Percentiles rank a stretch among this genome's conserved stretches.
Evolutionary conservation across 257 asterid genomes (phyloP).

Genomic region (Penstemon barbatus): DNA sequence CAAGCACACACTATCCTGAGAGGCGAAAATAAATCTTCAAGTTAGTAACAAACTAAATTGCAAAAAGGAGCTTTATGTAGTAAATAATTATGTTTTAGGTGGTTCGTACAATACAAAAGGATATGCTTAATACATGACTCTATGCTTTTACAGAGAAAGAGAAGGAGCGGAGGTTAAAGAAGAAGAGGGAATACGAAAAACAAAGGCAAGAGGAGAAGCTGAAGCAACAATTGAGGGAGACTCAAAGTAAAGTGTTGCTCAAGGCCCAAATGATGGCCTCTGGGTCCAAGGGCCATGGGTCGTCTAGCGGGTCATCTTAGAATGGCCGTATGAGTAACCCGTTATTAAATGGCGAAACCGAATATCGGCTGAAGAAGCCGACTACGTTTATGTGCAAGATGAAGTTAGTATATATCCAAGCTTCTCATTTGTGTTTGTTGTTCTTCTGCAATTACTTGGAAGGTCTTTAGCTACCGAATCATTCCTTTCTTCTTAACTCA

Average conservation of each 20-base stretch:
- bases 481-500: too few relatives aligned
- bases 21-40: background rate
- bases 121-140: conserved; percentile 38
- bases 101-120: conserved; percentile 14
- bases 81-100: conserved; percentile 8
- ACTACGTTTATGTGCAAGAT: conserved; percentile 59
- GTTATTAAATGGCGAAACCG: too few relatives aligned
- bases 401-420: conserved; percentile 62
- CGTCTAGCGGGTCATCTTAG: conserved; percentile 77
- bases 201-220: conserved; percentile 81
- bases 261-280: conserved; percentile 80
- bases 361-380: too few relatives aligned
- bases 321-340: conserved; percentile 77
- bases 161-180: conserved; percentile 87
- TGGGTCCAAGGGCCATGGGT: conserved; percentile 77
- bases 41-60: too few relatives aligned
- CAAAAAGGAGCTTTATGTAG: conserved; percentile 6
- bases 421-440: conserved; percentile 23
- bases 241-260: conserved; percentile 79
- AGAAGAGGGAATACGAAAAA: conserved; percentile 77
- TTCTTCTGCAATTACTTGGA: background rate
- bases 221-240: conserved; percentile 73
- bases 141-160: conserved; percentile 59
- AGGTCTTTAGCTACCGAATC: too few relatives aligned
- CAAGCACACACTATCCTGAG: background rate